Evolutionary conservation across 805 yeast genomes (phyloP).

Genomic region (Yarrowia sp.): DNA sequence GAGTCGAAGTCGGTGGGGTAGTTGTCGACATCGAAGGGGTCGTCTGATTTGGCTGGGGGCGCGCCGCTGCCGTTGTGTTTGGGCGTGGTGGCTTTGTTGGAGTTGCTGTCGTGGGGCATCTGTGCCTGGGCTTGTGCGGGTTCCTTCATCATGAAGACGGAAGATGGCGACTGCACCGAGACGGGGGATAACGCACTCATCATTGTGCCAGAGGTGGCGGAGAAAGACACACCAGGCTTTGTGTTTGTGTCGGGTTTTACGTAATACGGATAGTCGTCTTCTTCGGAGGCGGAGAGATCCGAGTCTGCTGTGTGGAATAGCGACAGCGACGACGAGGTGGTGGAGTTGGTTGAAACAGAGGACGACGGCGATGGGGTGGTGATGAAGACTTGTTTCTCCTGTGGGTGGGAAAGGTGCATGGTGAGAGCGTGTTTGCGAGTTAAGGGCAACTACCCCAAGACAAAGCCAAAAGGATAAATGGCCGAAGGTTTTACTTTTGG

Average conservation of each 20-base stretch:
- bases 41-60: not conserved
- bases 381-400: slow-evolving; percentile 2
- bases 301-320: slow-evolving; percentile 6
- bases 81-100: not conserved
- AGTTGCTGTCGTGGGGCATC: not conserved
- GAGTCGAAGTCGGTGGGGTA: slow-evolving; percentile 31
- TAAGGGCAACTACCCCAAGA: slow-evolving; percentile 23
- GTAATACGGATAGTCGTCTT: not conserved
- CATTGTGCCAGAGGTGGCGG: slow-evolving; percentile 12
- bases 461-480: not conserved
- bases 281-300: not conserved
- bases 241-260: not conserved
- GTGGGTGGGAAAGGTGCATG: slow-evolving; percentile 23
- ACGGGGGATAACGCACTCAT: slow-evolving; percentile 21
- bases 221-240: not conserved
- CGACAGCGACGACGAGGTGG: slow-evolving; percentile 19
- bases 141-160: slow-evolving; percentile 23
- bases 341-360: not conserved
- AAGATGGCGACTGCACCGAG: slow-evolving; percentile 21
- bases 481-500: not conserved
- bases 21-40: slow-evolving; percentile 22
- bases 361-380: slow-evolving; percentile 1
- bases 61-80: not conserved
- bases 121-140: not conserved
- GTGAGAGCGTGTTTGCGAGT: slow-evolving; percentile 24